Conservation (phyloP, 2,329 filamentous ascomycete genomes). For the Aspergillus quadrilineatus region DNA sequence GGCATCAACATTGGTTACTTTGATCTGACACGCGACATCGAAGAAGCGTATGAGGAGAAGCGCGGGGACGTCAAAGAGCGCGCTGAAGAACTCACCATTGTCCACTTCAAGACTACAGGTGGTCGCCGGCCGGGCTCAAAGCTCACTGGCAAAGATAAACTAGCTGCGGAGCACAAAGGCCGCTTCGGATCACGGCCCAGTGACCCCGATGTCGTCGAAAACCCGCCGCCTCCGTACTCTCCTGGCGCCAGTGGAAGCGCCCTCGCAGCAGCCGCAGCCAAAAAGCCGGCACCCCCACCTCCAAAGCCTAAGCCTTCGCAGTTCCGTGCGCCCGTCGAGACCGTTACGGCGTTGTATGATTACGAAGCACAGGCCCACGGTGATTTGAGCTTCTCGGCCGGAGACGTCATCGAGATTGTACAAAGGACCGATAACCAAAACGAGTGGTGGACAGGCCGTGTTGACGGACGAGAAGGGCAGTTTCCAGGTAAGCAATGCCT, state of each 20-base stretch:
- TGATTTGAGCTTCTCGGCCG: constrained; percentile 84
- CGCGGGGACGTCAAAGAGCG: constrained; percentile 85
- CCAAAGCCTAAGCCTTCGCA: constrained; percentile 79
- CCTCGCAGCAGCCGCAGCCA: constrained; percentile 61
- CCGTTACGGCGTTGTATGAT: constrained; percentile 88
- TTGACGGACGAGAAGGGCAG: constrained; percentile 79
- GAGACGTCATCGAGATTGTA: constrained; percentile 87
- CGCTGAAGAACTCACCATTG: constrained; percentile 79
- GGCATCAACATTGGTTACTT: constrained; percentile 97
- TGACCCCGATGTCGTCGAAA: constrained; percentile 50
- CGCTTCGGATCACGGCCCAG: constrained; percentile 34
- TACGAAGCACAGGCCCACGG: constrained; percentile 94
- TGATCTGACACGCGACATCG: constrained; percentile 83
- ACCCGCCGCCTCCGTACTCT: constrained; percentile 72
- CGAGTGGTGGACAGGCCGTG: constrained; percentile 91
- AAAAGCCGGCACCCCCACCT: constrained; percentile 65
- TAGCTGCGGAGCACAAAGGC: constrained; percentile 39
- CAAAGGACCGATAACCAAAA: constrained; percentile 83
- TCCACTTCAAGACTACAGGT: constrained; percentile 87
- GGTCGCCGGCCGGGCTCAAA: constrained; percentile 45
- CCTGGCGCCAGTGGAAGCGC: constrained; percentile 40
- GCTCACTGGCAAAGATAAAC: constrained; percentile 35
- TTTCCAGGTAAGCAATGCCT: constrained; percentile 74
- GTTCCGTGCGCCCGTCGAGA: constrained; percentile 71
- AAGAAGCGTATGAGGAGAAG: constrained; percentile 87